Conservation (phyloP, 306 rosid species). For the Vachellia collinsii region DNA sequence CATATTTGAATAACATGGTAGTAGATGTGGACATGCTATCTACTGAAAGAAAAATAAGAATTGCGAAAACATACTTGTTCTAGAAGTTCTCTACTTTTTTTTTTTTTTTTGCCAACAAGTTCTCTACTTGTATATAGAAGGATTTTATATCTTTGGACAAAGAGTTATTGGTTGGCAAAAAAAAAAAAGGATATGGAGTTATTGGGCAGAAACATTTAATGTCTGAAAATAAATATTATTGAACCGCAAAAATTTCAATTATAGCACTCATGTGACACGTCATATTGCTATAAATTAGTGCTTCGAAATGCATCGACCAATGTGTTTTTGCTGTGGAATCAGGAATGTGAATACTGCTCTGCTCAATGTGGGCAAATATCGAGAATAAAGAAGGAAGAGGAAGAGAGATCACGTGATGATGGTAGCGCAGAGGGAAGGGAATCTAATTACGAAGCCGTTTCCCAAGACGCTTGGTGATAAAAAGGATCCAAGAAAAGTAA, state of each 20-base stretch:
- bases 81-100: too few relatives aligned
- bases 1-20: too few relatives aligned
- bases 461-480: constrained; percentile 42
- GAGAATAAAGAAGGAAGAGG: not conserved
- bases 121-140: too few relatives aligned
- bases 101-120: too few relatives aligned
- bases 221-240: too few relatives aligned
- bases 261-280: not conserved
- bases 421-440: constrained; percentile 32
- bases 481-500: constrained; percentile 20
- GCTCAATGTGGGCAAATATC: not conserved
- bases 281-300: not conserved
- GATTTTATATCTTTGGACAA: too few relatives aligned
- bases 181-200: too few relatives aligned
- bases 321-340: not conserved
- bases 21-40: too few relatives aligned
- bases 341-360: not conserved
- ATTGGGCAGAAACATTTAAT: too few relatives aligned
- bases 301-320: not conserved
- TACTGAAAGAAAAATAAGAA: too few relatives aligned
- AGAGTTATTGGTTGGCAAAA: too few relatives aligned
- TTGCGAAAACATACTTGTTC: too few relatives aligned
- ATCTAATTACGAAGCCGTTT: constrained; percentile 46
- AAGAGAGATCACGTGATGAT: constrained; percentile 50
- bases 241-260: not conserved